These are phyloP conservation scores for Solanum pinnatisectum DNA, from an alignment of 257 asterid species.

Conservation along the genomic window DNA sequence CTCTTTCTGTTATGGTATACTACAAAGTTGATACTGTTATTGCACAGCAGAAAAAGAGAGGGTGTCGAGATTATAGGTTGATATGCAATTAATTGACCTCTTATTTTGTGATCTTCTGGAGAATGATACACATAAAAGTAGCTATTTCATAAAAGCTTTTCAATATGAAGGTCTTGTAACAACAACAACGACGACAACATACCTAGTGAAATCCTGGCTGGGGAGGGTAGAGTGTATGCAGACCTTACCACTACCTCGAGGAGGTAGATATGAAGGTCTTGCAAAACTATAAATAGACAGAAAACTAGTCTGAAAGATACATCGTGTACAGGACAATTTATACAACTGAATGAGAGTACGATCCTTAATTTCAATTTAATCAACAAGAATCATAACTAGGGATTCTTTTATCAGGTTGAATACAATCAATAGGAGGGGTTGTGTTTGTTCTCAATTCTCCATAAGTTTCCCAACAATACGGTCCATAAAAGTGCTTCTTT, in stretches of 20 bases:
- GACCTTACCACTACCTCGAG: neutral
- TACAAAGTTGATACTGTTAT: neutral
- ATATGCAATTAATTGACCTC: neutral
- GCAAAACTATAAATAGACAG: neutral
- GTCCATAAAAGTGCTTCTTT: neutral
- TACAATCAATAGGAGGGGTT: constrained; percentile 26
- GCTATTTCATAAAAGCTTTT: neutral
- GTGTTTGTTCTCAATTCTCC: constrained; percentile 28
- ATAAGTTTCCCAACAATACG: constrained; percentile 34
- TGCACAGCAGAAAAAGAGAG: neutral
- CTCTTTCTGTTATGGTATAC: neutral
- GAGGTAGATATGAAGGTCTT: neutral
- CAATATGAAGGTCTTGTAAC: neutral
- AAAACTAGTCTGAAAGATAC: neutral
- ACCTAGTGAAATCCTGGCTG: neutral
- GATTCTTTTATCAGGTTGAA: neutral
- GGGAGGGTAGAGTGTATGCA: neutral
- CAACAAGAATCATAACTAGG: neutral
- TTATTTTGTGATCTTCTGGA: neutral
- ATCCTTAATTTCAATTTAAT: neutral
- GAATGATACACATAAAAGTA: neutral
- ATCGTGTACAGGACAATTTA: neutral
- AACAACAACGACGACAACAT: neutral
- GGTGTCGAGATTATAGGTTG: neutral
- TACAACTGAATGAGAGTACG: neutral